Evolutionary conservation across 805 yeast genomes (phyloP), one percentile per base, ranked within the genome.

Genomic region (Saccharomycopsis babjevae): DNA sequence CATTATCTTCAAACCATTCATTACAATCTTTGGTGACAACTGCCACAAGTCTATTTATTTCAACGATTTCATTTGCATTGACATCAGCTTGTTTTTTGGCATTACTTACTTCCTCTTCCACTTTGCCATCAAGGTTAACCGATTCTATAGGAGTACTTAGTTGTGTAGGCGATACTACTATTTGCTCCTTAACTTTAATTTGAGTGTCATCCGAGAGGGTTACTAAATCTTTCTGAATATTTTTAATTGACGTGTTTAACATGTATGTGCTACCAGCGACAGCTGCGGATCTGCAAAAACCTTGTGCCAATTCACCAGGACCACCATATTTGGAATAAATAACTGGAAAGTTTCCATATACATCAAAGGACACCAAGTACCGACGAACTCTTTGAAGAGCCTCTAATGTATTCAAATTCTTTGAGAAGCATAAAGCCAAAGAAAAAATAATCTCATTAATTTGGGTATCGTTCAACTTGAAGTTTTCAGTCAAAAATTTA

Each of bases 231-330:
- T 82, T 75, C 32, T 71, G 74, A 40, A 86, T 83, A 70, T 93
- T 93, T 5, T 74, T 74, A 58, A 93, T 73, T 46, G 78, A 75
- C 16, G 94, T 86, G 69, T 86, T 84, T 60, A 93, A 77, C 72
- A 91, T 90, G 74, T 94, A 93, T 39, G 96, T 89, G 59, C 97
- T 87, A 59, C 98, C 98, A 20, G 94, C 98, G 64, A 93, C 98
- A 15, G 99, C 99, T 3, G 98, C 98, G 61, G 96, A 88, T 67
- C 99, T 81, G 74, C 97, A 93, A 73, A 94, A 93, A 1, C 97
- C 99, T 75, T 93, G 99, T 16, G 96, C 85, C 32, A 93, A 77
- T 73, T 93, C 99, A 59, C 98, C 97, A 0, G 96, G 92, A 1
- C 97, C 96, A 61, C 98, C 99, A 74, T 85, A 93, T 76, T 90